Conservation (phyloP, 2,329 filamentous ascomycete species). For the Scorias spongiosa region DNA sequence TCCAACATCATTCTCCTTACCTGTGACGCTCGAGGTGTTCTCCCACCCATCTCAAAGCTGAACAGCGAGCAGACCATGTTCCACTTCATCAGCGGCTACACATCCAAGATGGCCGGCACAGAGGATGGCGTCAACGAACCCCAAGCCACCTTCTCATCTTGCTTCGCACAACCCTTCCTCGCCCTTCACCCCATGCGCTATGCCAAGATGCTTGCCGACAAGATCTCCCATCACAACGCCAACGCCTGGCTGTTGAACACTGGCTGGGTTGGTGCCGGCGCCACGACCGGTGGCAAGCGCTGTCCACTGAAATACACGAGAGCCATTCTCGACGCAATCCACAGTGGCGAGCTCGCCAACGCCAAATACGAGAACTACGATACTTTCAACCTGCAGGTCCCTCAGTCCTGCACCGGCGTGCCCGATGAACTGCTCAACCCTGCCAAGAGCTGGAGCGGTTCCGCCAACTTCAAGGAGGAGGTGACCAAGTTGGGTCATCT, state of each 20-base stretch:
- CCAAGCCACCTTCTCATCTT: slow-evolving; percentile 96
- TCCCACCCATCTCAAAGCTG: slow-evolving; percentile 96
- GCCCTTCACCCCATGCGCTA: slow-evolving; percentile 98
- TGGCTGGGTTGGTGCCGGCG: slow-evolving; percentile 87
- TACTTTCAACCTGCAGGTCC: slow-evolving; percentile 93
- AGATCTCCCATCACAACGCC: slow-evolving; percentile 88
- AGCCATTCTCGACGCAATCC: slow-evolving; percentile 94
- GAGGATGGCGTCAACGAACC: slow-evolving; percentile 95
- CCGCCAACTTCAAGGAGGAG: slow-evolving; percentile 68
- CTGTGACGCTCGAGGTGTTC: slow-evolving; percentile 91
- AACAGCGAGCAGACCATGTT: slow-evolving; percentile 95
- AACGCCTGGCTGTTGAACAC: slow-evolving; percentile 99
- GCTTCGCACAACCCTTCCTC: slow-evolving; percentile 98
- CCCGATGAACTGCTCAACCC: slow-evolving; percentile 91
- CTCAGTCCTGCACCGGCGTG: slow-evolving; percentile 77
- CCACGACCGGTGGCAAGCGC: slow-evolving; percentile 76
- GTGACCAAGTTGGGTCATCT: slow-evolving; percentile 79
- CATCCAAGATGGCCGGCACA: slow-evolving; percentile 98
- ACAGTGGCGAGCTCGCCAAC: slow-evolving; percentile 88
- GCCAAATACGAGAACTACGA: slow-evolving; percentile 90
- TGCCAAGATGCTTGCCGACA: slow-evolving; percentile 94
- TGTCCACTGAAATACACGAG: slow-evolving; percentile 98
- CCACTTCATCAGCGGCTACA: slow-evolving; percentile 99
- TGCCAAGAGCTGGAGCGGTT: slow-evolving; percentile 76
- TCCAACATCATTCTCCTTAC: slow-evolving; percentile 97